Evolutionary conservation across 768 basidiomycete genomes (phyloP).

Genomic region (Daedalea quercina): DNA sequence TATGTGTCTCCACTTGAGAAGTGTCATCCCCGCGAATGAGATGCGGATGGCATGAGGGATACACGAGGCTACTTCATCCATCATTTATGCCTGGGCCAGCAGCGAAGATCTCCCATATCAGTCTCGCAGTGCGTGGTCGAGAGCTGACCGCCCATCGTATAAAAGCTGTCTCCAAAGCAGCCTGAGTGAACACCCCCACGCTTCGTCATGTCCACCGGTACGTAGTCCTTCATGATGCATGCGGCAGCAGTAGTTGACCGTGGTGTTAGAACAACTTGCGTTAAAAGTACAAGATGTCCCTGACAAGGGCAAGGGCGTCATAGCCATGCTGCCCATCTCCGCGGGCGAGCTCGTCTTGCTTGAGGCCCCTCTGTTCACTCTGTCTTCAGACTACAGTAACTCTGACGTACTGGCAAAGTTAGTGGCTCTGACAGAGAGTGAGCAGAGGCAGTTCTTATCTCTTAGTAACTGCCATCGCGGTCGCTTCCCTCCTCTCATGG

Average conservation of each 20-base stretch:
- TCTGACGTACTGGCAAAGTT: slow-evolving; percentile 10
- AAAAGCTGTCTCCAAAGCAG: no score
- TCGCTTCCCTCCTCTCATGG: slow-evolving; percentile 11
- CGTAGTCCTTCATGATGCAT: no score
- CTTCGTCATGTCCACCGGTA: no score
- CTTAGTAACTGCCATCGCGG: slow-evolving; percentile 11
- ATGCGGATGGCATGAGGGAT: no score
- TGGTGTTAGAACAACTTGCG: background rate
- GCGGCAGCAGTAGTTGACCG: background rate
- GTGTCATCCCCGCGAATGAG: no score
- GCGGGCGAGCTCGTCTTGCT: slow-evolving; percentile 17
- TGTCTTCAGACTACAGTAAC: background rate
- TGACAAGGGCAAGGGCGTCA: slow-evolving; percentile 19
- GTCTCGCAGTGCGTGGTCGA: no score
- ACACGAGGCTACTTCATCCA: no score
- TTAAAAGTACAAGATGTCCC: slow-evolving; percentile 4
- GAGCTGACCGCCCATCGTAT: no score
- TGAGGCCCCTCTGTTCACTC: slow-evolving; percentile 20
- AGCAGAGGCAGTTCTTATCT: slow-evolving; percentile 15
- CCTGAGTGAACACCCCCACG: no score
- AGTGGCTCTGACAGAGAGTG: slow-evolving; percentile 5
- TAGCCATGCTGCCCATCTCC: slow-evolving; percentile 18
- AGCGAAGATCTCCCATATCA: no score
- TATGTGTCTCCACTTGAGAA: no score
- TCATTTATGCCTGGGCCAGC: no score